Base-by-base conservation (phyloP, 1,284 basidiomycete species). In the Lentinula novae-zelandiae region DNA sequence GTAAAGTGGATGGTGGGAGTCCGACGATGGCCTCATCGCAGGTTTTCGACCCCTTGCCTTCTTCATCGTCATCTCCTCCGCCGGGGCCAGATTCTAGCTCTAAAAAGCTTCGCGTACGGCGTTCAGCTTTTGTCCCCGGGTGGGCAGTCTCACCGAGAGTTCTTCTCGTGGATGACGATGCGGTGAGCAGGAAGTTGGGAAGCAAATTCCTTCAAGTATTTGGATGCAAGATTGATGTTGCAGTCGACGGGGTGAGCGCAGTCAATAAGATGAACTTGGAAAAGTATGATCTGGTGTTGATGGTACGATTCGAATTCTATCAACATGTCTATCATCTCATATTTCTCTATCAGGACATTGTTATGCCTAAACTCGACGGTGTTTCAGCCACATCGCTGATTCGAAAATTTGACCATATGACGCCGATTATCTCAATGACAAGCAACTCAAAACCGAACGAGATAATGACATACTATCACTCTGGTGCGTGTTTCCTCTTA, bases 361-460 rank as follows among this genome's bases (percentile, higher is more conserved):
- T 95, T 58, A 96, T 96, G 94, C 94, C 94, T 8, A 94, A 95
- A 72, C 77, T 96, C 65, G 94, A 96, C 65, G 92, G 93, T 57
- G 85, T 96, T 22, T 89, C 89, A 20, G 95, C 96, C 8, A 98
- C 96, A 48, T 93, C 89, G 58, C 75, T 98, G 67, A 98, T 98
- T 68, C 82, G 96, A 13, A 92, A 95, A 76, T 98, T 98, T 70
- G 95, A 98, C 76, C 87, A 87, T 62, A 89, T 87, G 78, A 98
- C 96, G 53, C 96, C 96, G 2, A 97, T 97, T 72, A 97, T 98
- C 68, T 95, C 92, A 13, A 97, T 98, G 95, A 97, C 95, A 58
- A 90, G 88, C 70, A 97, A 96, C 73, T 93, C 92, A 57, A 91
- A 92, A 66, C 95, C 95, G 20, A 87, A 87, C 68, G 93, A 96